Evolutionary conservation across 2,329 filamentous ascomycete species (phyloP), one percentile per base, ranked within the genome.

Genomic region (Westerdykella ornata): DNA sequence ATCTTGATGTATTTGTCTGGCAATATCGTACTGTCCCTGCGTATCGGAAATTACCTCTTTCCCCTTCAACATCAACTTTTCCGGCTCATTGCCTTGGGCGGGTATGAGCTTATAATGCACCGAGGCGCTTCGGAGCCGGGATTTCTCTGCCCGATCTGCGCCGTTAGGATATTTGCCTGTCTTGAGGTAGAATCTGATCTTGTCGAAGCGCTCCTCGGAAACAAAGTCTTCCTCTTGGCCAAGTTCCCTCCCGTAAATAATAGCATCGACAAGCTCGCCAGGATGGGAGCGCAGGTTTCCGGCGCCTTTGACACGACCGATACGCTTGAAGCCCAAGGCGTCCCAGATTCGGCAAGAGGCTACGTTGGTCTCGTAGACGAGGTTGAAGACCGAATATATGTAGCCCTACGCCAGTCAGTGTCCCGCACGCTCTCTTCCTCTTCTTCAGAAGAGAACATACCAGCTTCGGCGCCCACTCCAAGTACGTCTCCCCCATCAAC

Each of bases 161-260:
- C 89, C 90, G 57, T 84, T 82, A 45, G 92, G 92, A 66, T 98
- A 97, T 66, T 89, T 88, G 60, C 84, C 84, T 66, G 89, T 88
- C 69, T 94, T 94, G 61, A 97, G 81, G 69, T 97, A 97, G 73
- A 86, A 97, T 60, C 89, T 85, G 65, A 97, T 97, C 75, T 96
- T 96, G 74, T 96, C 90, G 73, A 97, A 97, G 54, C 92, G 86
- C 71, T 96, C 89, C 73, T 96, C 89, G 66, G 84, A 89, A 57
- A 90, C 84, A 63, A 86, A 82, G 65, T 92, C 86, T 62, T 92
- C 87, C 56, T 87, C 83, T 29, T 68, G 68, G 40, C 69, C 71
- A 2, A 76, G 60, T 46, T 81, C 77, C 17, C 78, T 70, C 5
- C 88, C 88, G 68, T 72, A 74, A 43, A 74, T 73, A 56, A 75